Conservation (phyloP, 2,329 filamentous ascomycete genomes). For the Mycosphaerella arachidis region DNA sequence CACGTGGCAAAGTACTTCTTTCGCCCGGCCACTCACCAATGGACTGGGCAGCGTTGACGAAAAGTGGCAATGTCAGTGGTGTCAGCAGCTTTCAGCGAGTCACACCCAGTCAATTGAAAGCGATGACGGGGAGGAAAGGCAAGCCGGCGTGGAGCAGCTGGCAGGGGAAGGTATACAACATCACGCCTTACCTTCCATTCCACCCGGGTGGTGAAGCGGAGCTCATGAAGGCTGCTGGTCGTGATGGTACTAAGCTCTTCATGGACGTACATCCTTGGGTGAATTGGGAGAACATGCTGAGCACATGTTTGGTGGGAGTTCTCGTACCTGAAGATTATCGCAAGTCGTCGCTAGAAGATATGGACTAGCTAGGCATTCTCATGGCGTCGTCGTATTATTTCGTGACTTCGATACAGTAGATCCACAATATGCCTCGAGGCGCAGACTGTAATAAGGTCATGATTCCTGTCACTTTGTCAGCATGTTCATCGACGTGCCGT, state of each 20-base stretch:
- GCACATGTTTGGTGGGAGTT: conserved; percentile 58
- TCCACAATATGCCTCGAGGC: too few species aligned
- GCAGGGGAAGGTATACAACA: conserved; percentile 88
- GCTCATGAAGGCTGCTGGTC: conserved; percentile 71
- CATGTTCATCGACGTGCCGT: too few species aligned
- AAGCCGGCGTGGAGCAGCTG: conserved; percentile 84
- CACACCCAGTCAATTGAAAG: conserved; percentile 72
- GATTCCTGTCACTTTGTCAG: too few species aligned
- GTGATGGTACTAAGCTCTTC: conserved; percentile 62
- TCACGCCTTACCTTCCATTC: conserved; percentile 82
- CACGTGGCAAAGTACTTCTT: conserved; percentile 65
- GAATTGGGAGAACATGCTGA: conserved; percentile 63
- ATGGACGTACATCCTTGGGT: conserved; percentile 64
- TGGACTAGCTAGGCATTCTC: conserved; percentile 47
- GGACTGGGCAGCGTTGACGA: conserved; percentile 85
- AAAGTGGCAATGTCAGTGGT: conserved; percentile 49
- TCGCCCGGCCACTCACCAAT: conserved; percentile 90
- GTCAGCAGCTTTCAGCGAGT: conserved; percentile 62
- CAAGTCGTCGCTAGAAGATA: conserved; percentile 47
- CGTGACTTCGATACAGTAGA: too few species aligned
- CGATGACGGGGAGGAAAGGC: conserved; percentile 75
- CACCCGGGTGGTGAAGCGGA: conserved; percentile 84
- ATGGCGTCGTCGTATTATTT: too few species aligned
- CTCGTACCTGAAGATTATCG: conserved; percentile 53
- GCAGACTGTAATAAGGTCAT: too few species aligned